Evolutionary conservation across 768 basidiomycete species (phyloP).

Genomic region (Saitozyma sp.): DNA sequence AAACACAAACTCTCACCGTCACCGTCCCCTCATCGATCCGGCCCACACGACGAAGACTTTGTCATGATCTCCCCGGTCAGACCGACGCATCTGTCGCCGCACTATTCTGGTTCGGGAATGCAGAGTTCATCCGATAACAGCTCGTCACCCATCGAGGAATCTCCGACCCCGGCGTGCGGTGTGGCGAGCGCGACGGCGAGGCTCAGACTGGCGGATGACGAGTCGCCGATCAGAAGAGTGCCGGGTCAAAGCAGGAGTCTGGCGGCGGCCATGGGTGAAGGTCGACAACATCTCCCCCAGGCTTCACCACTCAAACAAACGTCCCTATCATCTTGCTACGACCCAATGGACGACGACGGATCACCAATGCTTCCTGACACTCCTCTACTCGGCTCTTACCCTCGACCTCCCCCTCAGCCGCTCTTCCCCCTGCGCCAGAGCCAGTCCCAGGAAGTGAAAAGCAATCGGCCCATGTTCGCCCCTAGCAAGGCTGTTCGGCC

Average conservation of each 20-base stretch:
- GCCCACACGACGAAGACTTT: conserved; percentile 39
- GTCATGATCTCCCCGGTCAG: conserved; percentile 46
- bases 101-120: conserved; percentile 6
- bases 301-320: conserved; percentile 18
- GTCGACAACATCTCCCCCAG: conserved; percentile 32
- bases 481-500: conserved; percentile 8
- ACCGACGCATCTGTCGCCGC: conserved; percentile 11
- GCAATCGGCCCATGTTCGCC: conserved; percentile 8
- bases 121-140: conserved; percentile 8
- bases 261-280: conserved; percentile 11
- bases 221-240: conserved; percentile 37
- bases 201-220: conserved; percentile 42
- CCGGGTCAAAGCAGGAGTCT: conserved; percentile 38
- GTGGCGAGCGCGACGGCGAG: conserved; percentile 37
- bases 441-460: conserved; percentile 32
- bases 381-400: conserved; percentile 20
- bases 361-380: conserved; percentile 31
- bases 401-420: conserved; percentile 36
- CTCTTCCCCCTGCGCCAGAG: conserved; percentile 40
- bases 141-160: conserved; percentile 38
- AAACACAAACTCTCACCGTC: conserved; percentile 45
- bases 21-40: conserved; percentile 30
- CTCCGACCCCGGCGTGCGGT: conserved; percentile 42
- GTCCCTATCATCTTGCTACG: neutral
- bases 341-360: conserved; percentile 20